These are phyloP conservation scores for Debaryomyces robertsiae DNA, from an alignment of 1,139 yeast genomes.

Conservation along the genomic window DNA sequence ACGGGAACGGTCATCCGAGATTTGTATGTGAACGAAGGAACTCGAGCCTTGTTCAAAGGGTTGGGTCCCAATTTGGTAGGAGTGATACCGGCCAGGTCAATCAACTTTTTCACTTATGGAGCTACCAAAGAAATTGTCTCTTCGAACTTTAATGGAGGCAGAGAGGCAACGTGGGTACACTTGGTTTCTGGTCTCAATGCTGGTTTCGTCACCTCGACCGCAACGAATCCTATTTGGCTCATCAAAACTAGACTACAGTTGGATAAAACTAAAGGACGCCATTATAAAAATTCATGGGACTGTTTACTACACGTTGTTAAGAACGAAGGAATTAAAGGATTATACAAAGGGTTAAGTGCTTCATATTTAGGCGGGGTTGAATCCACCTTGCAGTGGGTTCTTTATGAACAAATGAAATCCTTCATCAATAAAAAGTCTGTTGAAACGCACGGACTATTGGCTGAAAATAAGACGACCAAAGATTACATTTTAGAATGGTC, in stretches of 20 bases:
- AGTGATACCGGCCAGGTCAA: slow-evolving; percentile 97
- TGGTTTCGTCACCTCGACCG: slow-evolving; percentile 93
- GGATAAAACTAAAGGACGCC: slow-evolving; percentile 67
- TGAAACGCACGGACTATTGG: slow-evolving; percentile 42
- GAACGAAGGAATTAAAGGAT: slow-evolving; percentile 76
- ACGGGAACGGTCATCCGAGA: slow-evolving; percentile 72
- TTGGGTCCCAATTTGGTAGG: slow-evolving; percentile 96
- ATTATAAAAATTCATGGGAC: slow-evolving; percentile 83
- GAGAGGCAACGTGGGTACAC: slow-evolving; percentile 86
- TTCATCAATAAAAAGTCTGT: slow-evolving; percentile 63
- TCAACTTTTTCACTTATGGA: slow-evolving; percentile 96
- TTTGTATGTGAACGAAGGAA: slow-evolving; percentile 78
- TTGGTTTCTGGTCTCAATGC: slow-evolving; percentile 88
- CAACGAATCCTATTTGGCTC: slow-evolving; percentile 99
- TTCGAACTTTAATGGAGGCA: slow-evolving; percentile 63
- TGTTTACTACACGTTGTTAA: slow-evolving; percentile 70
- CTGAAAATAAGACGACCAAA: slow-evolving; percentile 49
- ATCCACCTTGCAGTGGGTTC: slow-evolving; percentile 93
- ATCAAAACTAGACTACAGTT: slow-evolving; percentile 92
- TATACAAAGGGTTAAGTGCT: slow-evolving; percentile 89
- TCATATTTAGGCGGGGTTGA: slow-evolving; percentile 94
- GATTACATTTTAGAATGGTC: slow-evolving; percentile 86
- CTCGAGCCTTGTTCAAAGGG: slow-evolving; percentile 86
- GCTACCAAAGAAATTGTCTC: slow-evolving; percentile 76
- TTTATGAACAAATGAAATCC: slow-evolving; percentile 91